phyloP scores from a whole-genome alignment of 306 rosid genomes.

The barrel medic (Medicago truncatula) region DNA sequence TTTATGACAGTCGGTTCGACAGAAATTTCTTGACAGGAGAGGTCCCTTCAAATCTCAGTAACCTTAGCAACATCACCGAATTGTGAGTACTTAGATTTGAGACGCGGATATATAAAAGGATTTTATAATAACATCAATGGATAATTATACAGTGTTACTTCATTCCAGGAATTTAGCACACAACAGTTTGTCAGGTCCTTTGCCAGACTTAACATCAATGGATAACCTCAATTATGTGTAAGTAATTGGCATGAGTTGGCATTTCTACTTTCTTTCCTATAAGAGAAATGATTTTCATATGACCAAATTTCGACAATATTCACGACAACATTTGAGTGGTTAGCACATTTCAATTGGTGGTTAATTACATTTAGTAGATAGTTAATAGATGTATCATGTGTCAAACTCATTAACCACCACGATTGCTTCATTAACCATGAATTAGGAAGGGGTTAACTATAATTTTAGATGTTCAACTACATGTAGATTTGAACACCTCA shows the following conservation, averaged over 20 bases:
- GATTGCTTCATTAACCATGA: too few species aligned
- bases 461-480: too few species aligned
- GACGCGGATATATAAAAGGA: slow-evolving; percentile 6
- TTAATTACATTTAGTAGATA: not conserved
- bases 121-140: not conserved
- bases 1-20: slow-evolving; percentile 85
- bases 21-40: slow-evolving; percentile 72
- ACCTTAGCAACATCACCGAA: slow-evolving; percentile 69
- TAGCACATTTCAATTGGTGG: not conserved
- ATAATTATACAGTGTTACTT: slow-evolving; percentile 21
- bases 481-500: too few species aligned
- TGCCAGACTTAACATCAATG: slow-evolving; percentile 79
- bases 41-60: slow-evolving; percentile 72
- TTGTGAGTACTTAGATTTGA: slow-evolving; percentile 62
- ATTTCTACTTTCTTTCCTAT: slow-evolving; percentile 20
- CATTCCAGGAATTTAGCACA: slow-evolving; percentile 74
- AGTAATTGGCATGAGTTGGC: slow-evolving; percentile 45
- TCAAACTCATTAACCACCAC: too few species aligned
- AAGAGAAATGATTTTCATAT: not conserved
- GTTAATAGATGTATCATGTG: too few species aligned
- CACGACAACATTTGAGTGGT: not conserved
- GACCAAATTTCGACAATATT: not conserved
- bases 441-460: too few species aligned
- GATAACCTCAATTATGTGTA: slow-evolving; percentile 74
- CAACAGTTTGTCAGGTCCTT: slow-evolving; percentile 65